These are phyloP conservation scores for Rhodotorula glutinis DNA, from an alignment of 1,284 basidiomycete species.

Conservation along the genomic window DNA sequence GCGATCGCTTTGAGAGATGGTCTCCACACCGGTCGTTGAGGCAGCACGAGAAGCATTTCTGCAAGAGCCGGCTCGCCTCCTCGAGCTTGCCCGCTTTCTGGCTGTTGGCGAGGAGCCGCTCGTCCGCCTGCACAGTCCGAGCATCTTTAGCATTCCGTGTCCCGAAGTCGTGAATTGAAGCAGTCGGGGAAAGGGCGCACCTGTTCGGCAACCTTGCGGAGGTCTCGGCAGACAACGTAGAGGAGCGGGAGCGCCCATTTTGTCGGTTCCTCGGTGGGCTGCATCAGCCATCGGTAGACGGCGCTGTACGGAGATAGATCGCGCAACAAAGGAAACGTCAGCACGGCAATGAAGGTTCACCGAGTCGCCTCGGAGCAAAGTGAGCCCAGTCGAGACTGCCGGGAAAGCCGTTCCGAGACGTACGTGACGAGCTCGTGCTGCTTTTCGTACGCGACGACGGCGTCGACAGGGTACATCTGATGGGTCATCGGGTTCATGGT, in stretches of 20 bases:
- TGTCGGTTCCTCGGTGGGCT: slow-evolving; percentile 25
- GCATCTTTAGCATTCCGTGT: no score
- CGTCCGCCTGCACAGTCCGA: slow-evolving; percentile 29
- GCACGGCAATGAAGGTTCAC: neutral
- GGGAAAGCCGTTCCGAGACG: neutral
- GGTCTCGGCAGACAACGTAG: slow-evolving; percentile 38
- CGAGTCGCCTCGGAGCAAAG: no score
- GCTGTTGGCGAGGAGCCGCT: slow-evolving; percentile 8
- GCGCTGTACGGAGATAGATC: slow-evolving; percentile 8
- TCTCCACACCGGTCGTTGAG: slow-evolving; percentile 73
- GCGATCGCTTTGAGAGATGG: no score
- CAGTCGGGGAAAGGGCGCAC: slow-evolving; percentile 12
- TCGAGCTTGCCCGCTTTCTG: slow-evolving; percentile 74
- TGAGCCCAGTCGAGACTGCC: neutral
- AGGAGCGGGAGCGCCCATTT: slow-evolving; percentile 41
- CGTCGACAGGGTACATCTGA: neutral
- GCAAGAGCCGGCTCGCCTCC: slow-evolving; percentile 82
- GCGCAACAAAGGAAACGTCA: neutral
- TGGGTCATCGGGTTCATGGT: neutral
- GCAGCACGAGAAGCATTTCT: slow-evolving; percentile 87
- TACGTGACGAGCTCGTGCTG: slow-evolving; percentile 19
- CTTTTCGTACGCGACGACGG: slow-evolving; percentile 13
- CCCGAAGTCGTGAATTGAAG: no score
- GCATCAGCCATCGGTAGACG: slow-evolving; percentile 39
- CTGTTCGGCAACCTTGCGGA: slow-evolving; percentile 33